Percentiles rank a stretch among this genome's conserved stretches.
phyloP scores from a whole-genome alignment of 768 basidiomycete genomes.

The Pleurotus platypus region DNA sequence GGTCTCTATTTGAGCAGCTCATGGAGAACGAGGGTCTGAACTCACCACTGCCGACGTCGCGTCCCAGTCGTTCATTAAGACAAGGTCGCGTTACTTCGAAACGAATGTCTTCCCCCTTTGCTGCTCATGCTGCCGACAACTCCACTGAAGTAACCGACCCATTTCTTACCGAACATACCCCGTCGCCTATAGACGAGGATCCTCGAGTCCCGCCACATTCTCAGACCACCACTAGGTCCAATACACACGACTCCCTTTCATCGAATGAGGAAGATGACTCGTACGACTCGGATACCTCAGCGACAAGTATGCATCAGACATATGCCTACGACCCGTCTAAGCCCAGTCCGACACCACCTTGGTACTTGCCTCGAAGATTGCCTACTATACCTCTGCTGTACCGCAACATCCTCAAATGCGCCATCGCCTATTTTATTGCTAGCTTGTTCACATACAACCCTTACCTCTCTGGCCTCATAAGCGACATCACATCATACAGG shows the following conservation, averaged over 20 bases:
- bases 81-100: neutral
- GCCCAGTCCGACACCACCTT: constrained; percentile 2
- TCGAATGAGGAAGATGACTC: constrained; percentile 14
- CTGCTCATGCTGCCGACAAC: neutral
- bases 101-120: neutral
- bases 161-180: constrained; percentile 8
- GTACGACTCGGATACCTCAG: constrained; percentile 10
- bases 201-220: neutral
- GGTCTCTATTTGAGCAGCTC: constrained; percentile 68
- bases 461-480: constrained; percentile 63
- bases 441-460: constrained; percentile 92
- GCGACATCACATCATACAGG: constrained; percentile 52
- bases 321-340: neutral
- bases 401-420: constrained; percentile 85
- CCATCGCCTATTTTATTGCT: constrained; percentile 84
- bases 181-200: constrained; percentile 14
- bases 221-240: neutral
- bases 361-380: constrained; percentile 13
- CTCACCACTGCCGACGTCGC: constrained; percentile 14
- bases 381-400: constrained; percentile 47
- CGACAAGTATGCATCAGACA: too few relatives aligned
- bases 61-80: constrained; percentile 11
- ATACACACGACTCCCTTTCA: constrained; percentile 4
- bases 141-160: constrained; percentile 9
- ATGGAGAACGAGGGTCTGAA: constrained; percentile 64